phyloP scores from a whole-genome alignment of 1,284 basidiomycete species.

The Afroboletus lepidellus region DNA sequence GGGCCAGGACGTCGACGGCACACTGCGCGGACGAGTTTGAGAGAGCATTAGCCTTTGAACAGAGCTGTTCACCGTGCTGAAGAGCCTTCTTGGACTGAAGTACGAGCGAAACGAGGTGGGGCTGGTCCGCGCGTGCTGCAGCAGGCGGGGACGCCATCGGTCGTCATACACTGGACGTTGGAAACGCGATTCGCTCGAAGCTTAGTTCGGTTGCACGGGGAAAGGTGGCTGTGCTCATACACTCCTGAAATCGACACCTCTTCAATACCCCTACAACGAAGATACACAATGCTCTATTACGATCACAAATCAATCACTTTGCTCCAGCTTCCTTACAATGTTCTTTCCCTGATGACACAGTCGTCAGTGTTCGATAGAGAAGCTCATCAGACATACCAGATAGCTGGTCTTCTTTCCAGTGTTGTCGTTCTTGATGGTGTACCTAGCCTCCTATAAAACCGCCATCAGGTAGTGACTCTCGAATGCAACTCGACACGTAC shows the following conservation, averaged over 20 bases:
- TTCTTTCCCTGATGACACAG: conserved; percentile 37
- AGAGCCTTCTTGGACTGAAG: conserved; percentile 77
- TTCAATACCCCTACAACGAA: background rate
- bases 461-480: background rate
- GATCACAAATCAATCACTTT: background rate
- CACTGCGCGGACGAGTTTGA: conserved; percentile 61
- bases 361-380: background rate
- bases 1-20: conserved; percentile 66
- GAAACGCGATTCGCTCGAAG: too few species aligned
- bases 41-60: conserved; percentile 57
- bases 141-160: conserved; percentile 21
- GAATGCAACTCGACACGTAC: conserved; percentile 14
- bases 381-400: conserved; percentile 25
- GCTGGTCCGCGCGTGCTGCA: conserved; percentile 34
- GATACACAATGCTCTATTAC: conserved; percentile 6
- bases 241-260: too few species aligned
- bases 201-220: too few species aligned
- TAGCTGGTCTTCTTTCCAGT: conserved; percentile 43
- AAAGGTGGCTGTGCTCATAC: conserved; percentile 8
- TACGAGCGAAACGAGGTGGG: conserved; percentile 70
- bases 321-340: conserved; percentile 35
- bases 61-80: conserved; percentile 70
- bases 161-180: background rate
- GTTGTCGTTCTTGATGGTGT: conserved; percentile 44
- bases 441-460: conserved; percentile 30